Evolutionary conservation across 345 rosid genomes (phyloP), one percentile per base, ranked within the genome.

Genomic region (Laguncularia racemosa): DNA sequence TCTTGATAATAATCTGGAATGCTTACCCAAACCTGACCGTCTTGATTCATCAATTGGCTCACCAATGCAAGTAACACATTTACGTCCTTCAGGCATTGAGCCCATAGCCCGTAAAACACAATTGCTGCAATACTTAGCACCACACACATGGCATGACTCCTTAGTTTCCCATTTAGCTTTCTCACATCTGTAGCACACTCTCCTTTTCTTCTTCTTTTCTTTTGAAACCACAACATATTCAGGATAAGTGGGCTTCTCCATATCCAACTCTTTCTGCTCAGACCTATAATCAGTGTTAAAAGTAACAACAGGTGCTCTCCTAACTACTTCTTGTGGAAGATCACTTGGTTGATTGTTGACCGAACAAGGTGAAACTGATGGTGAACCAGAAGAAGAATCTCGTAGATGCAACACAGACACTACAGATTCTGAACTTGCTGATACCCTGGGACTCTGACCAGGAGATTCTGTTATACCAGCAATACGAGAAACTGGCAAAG

Each of bases 41-140:
- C 81, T 90, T 4, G 91, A 88, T 63, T 95, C 99, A 40, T 95
- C 96, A 43, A 95, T 95, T 13, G 93, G 81, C 61, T 77, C 72
- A 46, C 91, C 73, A 0, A 95, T 90, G 71, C 99, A 95, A 1
- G 85, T 77, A 23, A 95, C 96, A 55, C 99, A 95, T 55, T 95
- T 95, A 18, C 99, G 86, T 44, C 99, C 99, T 79, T 95, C 97
- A 6, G 97, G 99, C 99, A 95, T 95, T 2, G 99, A 95, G 28
- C 99, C 99, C 99, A 95, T 95, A 3, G 97, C 97, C 67, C 96
- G 75, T 56, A 95, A 95, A 56, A 90, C 88, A 59, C 97, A 95
- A 80, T 73, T 90, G 67, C 97, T 79, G 66, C 99, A 95, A 61
- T 85, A 95, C 76, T 77, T 88, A 20, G 86, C 83, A 71, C 84